Evolutionary conservation across 495 filamentous ascomycete species (phyloP).

Genomic region (Penicillium pulvis): DNA sequence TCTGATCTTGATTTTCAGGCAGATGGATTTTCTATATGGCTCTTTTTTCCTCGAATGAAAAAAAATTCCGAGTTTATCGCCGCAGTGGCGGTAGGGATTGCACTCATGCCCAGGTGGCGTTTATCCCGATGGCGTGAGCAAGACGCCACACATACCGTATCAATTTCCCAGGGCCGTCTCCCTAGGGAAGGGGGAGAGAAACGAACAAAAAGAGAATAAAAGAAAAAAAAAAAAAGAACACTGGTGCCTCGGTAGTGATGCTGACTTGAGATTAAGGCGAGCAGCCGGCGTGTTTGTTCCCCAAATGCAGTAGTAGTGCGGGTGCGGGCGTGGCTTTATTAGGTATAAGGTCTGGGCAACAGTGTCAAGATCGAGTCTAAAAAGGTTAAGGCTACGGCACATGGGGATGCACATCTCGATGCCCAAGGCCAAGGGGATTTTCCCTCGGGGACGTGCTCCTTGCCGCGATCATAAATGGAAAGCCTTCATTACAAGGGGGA

Average conservation of each 20-base stretch:
- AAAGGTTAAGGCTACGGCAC: not conserved
- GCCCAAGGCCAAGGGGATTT: not conserved
- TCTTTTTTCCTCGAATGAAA: not conserved
- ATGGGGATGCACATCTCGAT: constrained; percentile 9
- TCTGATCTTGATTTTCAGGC: not conserved
- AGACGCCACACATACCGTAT: constrained; percentile 2
- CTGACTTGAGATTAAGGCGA: not conserved
- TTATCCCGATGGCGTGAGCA: constrained; percentile 1
- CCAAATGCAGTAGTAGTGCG: not conserved
- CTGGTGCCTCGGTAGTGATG: not conserved
- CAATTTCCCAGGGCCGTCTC: not conserved
- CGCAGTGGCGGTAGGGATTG: not conserved
- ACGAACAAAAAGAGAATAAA: not conserved
- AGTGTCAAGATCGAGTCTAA: not conserved
- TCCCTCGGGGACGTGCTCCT: not conserved
- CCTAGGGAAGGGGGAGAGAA: not conserved
- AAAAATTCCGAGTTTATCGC: not conserved
- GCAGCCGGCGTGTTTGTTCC: constrained; percentile 4
- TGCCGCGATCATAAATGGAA: not conserved
- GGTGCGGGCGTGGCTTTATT: constrained; percentile 2
- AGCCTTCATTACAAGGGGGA: not conserved
- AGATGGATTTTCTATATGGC: not conserved
- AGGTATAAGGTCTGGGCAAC: constrained; percentile 1
- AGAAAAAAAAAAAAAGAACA: not conserved
- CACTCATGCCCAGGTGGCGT: constrained; percentile 1